Base-by-base conservation (phyloP, 805 yeast genomes). In the Candida takata region DNA sequence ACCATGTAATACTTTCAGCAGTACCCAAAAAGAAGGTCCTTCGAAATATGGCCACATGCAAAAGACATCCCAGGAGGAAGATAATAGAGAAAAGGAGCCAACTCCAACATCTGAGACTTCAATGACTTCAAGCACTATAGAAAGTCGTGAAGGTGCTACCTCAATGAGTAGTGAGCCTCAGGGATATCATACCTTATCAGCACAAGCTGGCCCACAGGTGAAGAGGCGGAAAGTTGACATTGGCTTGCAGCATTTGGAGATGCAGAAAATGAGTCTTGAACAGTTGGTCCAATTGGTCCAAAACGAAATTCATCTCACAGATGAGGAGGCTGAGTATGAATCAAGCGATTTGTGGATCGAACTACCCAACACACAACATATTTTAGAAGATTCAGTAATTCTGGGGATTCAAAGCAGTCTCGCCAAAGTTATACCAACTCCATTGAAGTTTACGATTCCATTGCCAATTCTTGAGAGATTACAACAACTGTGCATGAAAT, bases 391-490 rank as follows among this genome's bases (percentile, higher is more conserved):
- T 10, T 31, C 33, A 0, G 42, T 49, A 2, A 24, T 63, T 3
- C 12, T 34, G 3, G 37, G 34, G 2, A 37, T 64, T 12, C 57
- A 58, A 18, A 40, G 34, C 3, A 33, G 31, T 18, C 33, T 64
- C 20, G 20, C 31, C 3, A 49, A 33, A 38, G 38, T 56, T 18
- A 33, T 40, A 6, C 43, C 42, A 3, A 42, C 51, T 0, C 9
- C 33, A 5, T 29, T 43, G 6, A 24, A 49, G 2, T 24, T 40
- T 8, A 33, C 33, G 1, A 14, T 55, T 4, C 49, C 57, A 3
- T 36, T 55, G 11, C 56, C 55, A 12, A 36, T 45, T 19, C 42
- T 68, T 19, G 44, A 52, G 2, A 45, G 68, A 29, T 47, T 67
- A 7, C 51, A 67, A 37, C 48, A 43, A 4, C 37, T 65, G 10